Base-by-base conservation (phyloP, 1,284 basidiomycete species). In the Malassezia dermatis region DNA sequence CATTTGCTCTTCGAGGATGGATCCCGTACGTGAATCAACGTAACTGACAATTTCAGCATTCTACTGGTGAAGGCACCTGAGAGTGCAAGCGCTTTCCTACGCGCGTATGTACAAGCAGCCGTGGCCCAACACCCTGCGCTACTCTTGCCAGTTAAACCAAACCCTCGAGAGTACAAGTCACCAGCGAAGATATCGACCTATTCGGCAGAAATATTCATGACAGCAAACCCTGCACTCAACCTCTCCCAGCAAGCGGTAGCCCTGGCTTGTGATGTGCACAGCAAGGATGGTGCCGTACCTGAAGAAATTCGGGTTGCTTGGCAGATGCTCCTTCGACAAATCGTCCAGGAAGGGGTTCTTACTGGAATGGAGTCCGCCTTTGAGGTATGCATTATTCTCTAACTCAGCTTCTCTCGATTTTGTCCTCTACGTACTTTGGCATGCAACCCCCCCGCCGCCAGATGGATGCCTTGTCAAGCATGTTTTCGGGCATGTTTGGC, bases 171-270 rank as follows among this genome's bases (percentile, higher is more conserved):
- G 1, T 73, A 69, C 51, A 43, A 59, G 23, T 62, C 71, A 0
- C 65, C 66, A 5, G 62, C 60, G 3, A 54, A 44, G 28, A 27
- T 59, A 6, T 27, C 59, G 15, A 50, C 51, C 4, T 31, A 45
- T 23, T 26, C 42, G 28, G 32, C 60, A 11, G 19, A 61, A 32
- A 63, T 73, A 24, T 69, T 61, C 56, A 51, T 69, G n/a, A 69
- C 69, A 8, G 68, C 61, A 10, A 71, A 61, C 40, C 56, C 69
- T 3, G 65, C 67, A 17, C 59, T 72, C 28, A 73, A 73, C 61
- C 71, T 72, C 46, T 51, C 51, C 13, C 71, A 73, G 47, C 66
- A 69, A 54, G 64, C 63, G 15, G 58, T 69, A 0, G 65, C 64
- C 0, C 66, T 71, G 15, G 62, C 60, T 2, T 50, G 53, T 11